phyloP scores from a whole-genome alignment of 2,329 filamentous ascomycete genomes.

The Calcarisporium arbuscula region DNA sequence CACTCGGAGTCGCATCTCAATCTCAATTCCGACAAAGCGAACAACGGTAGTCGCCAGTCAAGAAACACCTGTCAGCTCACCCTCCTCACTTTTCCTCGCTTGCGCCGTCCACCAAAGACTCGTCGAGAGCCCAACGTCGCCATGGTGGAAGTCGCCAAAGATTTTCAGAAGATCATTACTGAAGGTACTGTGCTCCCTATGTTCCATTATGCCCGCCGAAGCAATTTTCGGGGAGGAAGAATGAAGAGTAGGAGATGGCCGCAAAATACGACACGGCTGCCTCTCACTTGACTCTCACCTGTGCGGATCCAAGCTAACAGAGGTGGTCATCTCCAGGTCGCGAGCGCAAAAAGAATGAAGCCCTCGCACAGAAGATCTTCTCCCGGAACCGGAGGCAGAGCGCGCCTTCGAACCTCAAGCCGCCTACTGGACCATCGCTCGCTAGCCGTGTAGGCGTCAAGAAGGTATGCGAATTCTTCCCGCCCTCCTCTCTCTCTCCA shows the following conservation, averaged over 20 bases:
- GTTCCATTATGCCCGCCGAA: background rate
- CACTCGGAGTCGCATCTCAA: no score
- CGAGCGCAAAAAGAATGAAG: conserved; percentile 64
- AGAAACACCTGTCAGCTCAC: no score
- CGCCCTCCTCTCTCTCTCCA: background rate
- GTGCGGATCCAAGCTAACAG: conserved; percentile 5
- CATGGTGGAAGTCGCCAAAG: conserved; percentile 39
- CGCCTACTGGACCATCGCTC: conserved; percentile 45
- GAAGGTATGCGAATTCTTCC: conserved; percentile 46
- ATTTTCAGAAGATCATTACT: conserved; percentile 51
- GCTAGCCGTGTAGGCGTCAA: conserved; percentile 67
- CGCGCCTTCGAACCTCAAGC: conserved; percentile 44
- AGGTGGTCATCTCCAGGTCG: conserved; percentile 40
- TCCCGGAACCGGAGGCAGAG: conserved; percentile 53
- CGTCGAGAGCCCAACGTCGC: no score
- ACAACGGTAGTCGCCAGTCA: no score
- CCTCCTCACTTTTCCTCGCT: no score
- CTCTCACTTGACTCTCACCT: background rate
- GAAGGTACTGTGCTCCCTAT: conserved; percentile 31
- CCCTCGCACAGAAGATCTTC: conserved; percentile 67
- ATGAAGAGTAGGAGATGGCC: no score
- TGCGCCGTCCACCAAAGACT: no score
- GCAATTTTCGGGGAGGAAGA: no score
- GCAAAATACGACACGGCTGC: conserved; percentile 1
- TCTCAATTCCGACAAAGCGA: no score